Conservation (phyloP, 208 protist genomes). For the Naegleria lovaniensis region DNA sequence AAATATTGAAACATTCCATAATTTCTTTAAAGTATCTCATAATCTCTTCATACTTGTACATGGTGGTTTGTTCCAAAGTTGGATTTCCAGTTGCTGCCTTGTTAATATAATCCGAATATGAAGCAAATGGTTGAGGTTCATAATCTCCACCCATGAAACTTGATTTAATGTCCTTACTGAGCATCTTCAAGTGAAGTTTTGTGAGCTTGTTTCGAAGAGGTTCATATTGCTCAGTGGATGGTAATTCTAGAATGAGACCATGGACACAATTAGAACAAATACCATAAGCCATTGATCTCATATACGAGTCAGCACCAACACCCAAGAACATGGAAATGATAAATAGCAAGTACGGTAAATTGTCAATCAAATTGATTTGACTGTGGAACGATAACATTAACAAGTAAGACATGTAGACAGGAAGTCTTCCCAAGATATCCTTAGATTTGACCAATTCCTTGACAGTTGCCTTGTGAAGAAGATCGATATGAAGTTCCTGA, state of each 20-base stretch:
- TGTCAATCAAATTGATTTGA: neutral
- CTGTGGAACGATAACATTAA: conserved; percentile 6
- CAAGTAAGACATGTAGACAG: neutral
- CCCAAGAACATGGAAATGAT: neutral
- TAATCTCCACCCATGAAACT: neutral
- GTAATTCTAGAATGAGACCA: neutral
- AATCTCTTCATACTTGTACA: conserved; percentile 11
- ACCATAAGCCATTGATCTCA: neutral
- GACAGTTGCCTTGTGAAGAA: neutral
- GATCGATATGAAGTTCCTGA: neutral
- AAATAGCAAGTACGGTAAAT: neutral
- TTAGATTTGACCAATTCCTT: neutral
- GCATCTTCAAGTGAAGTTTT: neutral
- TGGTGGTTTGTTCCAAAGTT: neutral
- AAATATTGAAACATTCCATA: neutral
- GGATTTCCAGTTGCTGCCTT: neutral
- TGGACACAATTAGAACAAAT: neutral
- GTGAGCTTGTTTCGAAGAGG: neutral
- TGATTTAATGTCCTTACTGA: neutral
- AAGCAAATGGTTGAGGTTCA: neutral
- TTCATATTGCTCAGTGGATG: neutral
- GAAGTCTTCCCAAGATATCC: neutral
- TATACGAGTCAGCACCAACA: neutral
- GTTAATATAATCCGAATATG: neutral
- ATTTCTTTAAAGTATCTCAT: neutral